These are phyloP conservation scores for Salinomyces thailandicus DNA, from an alignment of 2,329 filamentous ascomycete genomes.

Conservation along the genomic window DNA sequence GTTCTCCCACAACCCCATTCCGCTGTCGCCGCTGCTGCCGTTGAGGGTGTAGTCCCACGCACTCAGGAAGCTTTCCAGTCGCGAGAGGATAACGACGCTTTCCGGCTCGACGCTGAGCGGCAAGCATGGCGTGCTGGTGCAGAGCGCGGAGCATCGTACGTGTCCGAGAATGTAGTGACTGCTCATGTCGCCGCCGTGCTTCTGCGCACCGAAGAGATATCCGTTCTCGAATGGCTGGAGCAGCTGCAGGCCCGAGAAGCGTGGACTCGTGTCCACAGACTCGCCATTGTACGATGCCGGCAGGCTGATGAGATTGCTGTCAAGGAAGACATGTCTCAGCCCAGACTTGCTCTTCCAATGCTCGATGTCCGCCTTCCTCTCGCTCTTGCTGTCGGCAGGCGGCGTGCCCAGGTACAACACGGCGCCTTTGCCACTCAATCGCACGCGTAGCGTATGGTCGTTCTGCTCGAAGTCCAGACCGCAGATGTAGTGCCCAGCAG, in stretches of 20 bases:
- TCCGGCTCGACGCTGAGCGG: slow-evolving; percentile 12
- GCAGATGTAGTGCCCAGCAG: slow-evolving; percentile 26
- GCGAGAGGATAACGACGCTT: slow-evolving; percentile 18
- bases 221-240: slow-evolving; percentile 19
- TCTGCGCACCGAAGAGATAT: slow-evolving; percentile 22
- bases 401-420: slow-evolving; percentile 28
- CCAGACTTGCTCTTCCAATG: slow-evolving; percentile 26
- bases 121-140: background rate
- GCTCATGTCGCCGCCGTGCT: slow-evolving; percentile 19
- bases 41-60: slow-evolving; percentile 20
- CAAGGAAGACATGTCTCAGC: slow-evolving; percentile 22
- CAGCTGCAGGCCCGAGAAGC: slow-evolving; percentile 22
- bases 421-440: slow-evolving; percentile 24
- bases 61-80: slow-evolving; percentile 23
- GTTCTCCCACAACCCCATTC: slow-evolving; percentile 22
- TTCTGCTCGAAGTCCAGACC: slow-evolving; percentile 26
- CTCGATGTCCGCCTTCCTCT: slow-evolving; percentile 12
- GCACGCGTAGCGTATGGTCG: slow-evolving; percentile 23
- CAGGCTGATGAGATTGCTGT: slow-evolving; percentile 16
- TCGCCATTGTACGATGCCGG: background rate
- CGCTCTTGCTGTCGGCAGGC: background rate
- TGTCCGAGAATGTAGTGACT: slow-evolving; percentile 23
- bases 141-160: slow-evolving; percentile 12
- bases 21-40: slow-evolving; percentile 11
- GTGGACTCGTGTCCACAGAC: slow-evolving; percentile 8